Conservation (phyloP, 805 yeast genomes). For the Wickerhamomyces strasburgensis region DNA sequence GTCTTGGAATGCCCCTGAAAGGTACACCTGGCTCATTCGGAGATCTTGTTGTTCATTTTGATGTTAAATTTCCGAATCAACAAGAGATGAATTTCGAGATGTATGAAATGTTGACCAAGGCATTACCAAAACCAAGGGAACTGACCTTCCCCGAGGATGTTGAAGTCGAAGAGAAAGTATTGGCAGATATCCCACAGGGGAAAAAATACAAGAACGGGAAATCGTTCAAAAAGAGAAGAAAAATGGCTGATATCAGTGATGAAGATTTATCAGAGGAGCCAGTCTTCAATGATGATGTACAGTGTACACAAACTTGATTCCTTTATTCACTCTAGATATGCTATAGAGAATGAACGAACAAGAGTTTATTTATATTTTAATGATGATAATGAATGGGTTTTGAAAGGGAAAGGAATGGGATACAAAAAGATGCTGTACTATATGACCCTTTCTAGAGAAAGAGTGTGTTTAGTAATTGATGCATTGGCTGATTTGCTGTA, state of each 20-base stretch:
- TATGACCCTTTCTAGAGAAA: no score
- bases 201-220: conserved; percentile 6
- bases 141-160: conserved; percentile 61
- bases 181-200: conserved; percentile 12
- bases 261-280: not conserved
- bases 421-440: no score
- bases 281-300: not conserved
- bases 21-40: conserved; percentile 32
- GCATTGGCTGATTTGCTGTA: no score
- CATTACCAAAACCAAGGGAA: conserved; percentile 70
- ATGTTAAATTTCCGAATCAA: conserved; percentile 52
- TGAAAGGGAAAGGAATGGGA: no score
- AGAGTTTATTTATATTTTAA: no score
- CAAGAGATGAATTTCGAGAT: conserved; percentile 67
- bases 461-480: no score
- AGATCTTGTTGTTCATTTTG: conserved; percentile 53
- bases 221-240: conserved; percentile 7
- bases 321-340: no score
- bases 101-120: conserved; percentile 59
- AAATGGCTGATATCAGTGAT: conserved; percentile 1
- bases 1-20: conserved; percentile 57
- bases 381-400: no score
- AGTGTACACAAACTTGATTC: no score
- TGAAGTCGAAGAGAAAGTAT: conserved; percentile 46
- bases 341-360: no score